phyloP scores from a whole-genome alignment of 2,329 filamentous ascomycete genomes.

The Cladosporium halotolerans region DNA sequence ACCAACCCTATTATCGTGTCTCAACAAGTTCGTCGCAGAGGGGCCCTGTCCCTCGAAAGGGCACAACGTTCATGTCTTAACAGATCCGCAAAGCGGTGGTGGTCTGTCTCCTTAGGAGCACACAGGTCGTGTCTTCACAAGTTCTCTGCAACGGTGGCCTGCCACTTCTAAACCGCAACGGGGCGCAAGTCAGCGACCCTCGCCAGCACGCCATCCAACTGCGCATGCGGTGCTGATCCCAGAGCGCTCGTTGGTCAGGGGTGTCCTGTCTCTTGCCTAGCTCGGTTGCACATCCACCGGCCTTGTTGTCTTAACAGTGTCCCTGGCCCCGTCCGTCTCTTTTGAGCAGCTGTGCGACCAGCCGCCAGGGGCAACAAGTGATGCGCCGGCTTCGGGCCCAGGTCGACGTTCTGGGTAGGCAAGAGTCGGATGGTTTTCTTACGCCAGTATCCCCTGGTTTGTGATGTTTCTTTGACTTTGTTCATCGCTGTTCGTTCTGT shows the following conservation, averaged over 20 bases:
- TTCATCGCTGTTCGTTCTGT: neutral
- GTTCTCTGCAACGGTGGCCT: neutral
- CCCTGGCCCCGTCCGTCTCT: neutral
- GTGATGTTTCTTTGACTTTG: neutral
- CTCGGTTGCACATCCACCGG: neutral
- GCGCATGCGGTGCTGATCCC: no score
- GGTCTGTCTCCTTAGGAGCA: constrained; percentile 1
- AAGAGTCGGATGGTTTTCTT: constrained; percentile 4
- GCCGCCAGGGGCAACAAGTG: constrained; percentile 3
- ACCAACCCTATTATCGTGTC: constrained; percentile 2
- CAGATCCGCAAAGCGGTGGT: neutral
- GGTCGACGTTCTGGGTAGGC: constrained; percentile 2
- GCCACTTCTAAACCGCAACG: neutral
- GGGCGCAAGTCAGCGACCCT: neutral
- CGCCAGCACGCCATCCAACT: constrained; percentile 1
- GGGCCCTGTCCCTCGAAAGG: neutral
- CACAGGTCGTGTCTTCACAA: neutral
- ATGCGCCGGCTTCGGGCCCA: neutral
- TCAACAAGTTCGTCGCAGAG: neutral
- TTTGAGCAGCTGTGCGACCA: neutral
- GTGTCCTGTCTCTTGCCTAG: neutral
- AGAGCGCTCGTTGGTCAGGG: neutral
- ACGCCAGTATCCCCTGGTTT: neutral
- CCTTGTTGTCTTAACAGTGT: constrained; percentile 2
- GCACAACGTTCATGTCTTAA: neutral